These are phyloP conservation scores for Ustanciosporium gigantosporum DNA, from an alignment of 1,284 basidiomycete species.

Conservation along the genomic window DNA sequence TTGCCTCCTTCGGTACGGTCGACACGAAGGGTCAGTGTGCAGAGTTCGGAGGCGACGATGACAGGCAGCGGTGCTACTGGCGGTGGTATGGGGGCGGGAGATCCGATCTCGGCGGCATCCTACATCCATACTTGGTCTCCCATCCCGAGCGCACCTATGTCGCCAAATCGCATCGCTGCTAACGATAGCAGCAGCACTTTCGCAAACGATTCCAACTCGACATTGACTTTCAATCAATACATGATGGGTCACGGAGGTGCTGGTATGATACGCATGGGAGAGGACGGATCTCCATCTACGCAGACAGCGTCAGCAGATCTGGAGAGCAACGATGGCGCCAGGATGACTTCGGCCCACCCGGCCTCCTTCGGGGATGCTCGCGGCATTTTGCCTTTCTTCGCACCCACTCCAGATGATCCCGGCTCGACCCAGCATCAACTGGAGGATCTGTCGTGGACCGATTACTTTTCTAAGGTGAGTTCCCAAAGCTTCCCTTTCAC, in stretches of 20 bases:
- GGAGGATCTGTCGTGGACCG: conserved; percentile 40
- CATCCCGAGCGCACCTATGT: conserved; percentile 38
- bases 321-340: background rate
- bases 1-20: conserved; percentile 19
- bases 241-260: conserved; percentile 12
- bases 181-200: conserved; percentile 10
- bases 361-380: conserved; percentile 36
- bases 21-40: conserved; percentile 10
- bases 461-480: conserved; percentile 31
- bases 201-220: too few species aligned
- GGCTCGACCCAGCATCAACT: conserved; percentile 28
- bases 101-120: conserved; percentile 28
- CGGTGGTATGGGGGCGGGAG: background rate
- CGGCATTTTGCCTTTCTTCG: conserved; percentile 32
- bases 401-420: conserved; percentile 12
- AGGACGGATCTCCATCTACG: background rate
- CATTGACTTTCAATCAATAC: conserved; percentile 13
- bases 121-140: conserved; percentile 41
- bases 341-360: conserved; percentile 8
- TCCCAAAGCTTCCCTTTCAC: too few species aligned
- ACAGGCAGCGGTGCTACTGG: too few species aligned
- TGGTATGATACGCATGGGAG: background rate
- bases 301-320: background rate
- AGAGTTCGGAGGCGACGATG: conserved; percentile 8
- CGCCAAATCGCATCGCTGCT: conserved; percentile 25